Base-by-base conservation (phyloP, 306 rosid species). In the Vigna nakashimae region DNA sequence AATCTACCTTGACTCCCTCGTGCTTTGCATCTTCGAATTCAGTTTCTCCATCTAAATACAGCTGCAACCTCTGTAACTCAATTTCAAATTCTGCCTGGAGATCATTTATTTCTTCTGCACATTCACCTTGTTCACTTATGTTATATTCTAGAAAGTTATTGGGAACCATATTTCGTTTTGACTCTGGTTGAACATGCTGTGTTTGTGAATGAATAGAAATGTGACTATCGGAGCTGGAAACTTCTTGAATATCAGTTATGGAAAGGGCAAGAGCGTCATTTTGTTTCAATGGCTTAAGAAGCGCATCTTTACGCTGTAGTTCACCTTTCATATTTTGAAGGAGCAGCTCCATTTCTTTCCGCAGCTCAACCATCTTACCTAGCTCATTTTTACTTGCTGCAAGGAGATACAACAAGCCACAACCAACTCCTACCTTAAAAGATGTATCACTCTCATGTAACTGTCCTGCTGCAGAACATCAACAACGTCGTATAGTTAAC, bases 391-490 rank as follows among this genome's bases (percentile, higher is more conserved):
- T 91, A 80, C 90, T 85, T 3, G 93, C 85, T 45, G 88, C 90
- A 20, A 89, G 71, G 58, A 95, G 82, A 84, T 82, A 89, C 18
- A 95, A 50, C 79, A 92, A 81, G 73, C 98, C 92, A 51, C 89
- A 91, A 38, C 92, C 92, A 80, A 92, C 88, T 67, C 98, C 97
- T 83, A 92, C 74, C 85, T 91, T 95, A 83, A 95, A 91, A 50
- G 90, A 88, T 9, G 82, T 49, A 75, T 85, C 89, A 65, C 71
- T 79, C 75, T 87, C 79, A 55, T 62, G 34, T 20, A 78, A 56
- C 16, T 42, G 78, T 16, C 91, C 97, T 91, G 89, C 98, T 95
- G 90, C 59, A 80, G 4, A 58, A 60, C 43, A 38, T 38, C 58
- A 53, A 15, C 46, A 50, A 26, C 69, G 62, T 13, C 32, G 36